Percentiles rank a stretch among this genome's conserved stretches.
Evolutionary conservation across 345 rosid genomes (phyloP).

Genomic region (Linum lewisii): DNA sequence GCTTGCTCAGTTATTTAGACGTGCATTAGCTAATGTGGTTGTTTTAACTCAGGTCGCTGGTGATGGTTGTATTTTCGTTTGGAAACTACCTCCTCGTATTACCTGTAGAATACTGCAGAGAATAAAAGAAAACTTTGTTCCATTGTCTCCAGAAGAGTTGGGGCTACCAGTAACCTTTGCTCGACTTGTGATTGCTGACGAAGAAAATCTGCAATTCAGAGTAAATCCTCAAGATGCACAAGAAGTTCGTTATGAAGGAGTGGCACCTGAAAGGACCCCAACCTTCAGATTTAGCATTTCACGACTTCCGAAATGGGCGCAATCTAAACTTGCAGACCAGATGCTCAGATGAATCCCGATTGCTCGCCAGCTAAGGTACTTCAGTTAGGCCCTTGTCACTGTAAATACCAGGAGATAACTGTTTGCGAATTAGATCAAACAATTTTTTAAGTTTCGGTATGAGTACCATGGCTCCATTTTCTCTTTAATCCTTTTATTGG

Average conservation of each 20-base stretch:
- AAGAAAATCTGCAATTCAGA: slow-evolving; percentile 26
- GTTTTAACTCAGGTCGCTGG: slow-evolving; percentile 45
- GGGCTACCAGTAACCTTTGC: slow-evolving; percentile 26
- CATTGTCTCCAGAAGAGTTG: slow-evolving; percentile 32
- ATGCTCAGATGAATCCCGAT: slow-evolving; percentile 22
- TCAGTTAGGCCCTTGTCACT: background rate
- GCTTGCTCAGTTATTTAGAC: background rate
- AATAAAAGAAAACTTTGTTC: slow-evolving; percentile 32
- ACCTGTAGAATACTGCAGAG: slow-evolving; percentile 42
- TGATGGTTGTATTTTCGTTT: slow-evolving; percentile 71
- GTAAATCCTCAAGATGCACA: slow-evolving; percentile 18
- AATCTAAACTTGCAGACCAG: slow-evolving; percentile 39
- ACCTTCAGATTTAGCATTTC: slow-evolving; percentile 67
- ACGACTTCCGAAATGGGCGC: slow-evolving; percentile 87
- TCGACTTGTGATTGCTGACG: slow-evolving; percentile 26
- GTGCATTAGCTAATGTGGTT: slow-evolving; percentile 16
- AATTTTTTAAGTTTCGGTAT: too few relatives aligned
- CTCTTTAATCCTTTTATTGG: slow-evolving; percentile 1
- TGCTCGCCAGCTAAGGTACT: slow-evolving; percentile 44
- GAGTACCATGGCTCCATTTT: background rate
- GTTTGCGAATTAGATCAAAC: background rate
- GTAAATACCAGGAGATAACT: background rate
- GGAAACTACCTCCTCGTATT: slow-evolving; percentile 59
- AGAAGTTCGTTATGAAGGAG: slow-evolving; percentile 19
- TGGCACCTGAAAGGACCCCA: slow-evolving; percentile 36